Evolutionary conservation across 2,329 filamentous ascomycete species (phyloP).

Genomic region (Dothistroma septosporum): DNA sequence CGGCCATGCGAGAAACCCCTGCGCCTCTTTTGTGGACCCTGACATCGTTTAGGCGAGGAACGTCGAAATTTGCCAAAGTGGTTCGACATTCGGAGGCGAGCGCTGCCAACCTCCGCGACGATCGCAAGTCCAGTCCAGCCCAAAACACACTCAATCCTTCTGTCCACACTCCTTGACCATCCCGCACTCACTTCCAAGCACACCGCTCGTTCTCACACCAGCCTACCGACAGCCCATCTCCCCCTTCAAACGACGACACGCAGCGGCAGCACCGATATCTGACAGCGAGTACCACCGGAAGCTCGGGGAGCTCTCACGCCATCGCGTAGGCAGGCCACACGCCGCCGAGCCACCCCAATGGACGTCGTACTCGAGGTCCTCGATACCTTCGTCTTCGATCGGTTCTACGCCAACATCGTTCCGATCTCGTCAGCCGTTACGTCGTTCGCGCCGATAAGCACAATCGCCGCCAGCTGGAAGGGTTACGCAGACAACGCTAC

Average conservation of each 20-base stretch:
- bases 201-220: neutral
- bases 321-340: neutral
- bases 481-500: slow-evolving; percentile 48
- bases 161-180: neutral
- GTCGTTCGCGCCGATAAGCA: slow-evolving; percentile 50
- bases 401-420: slow-evolving; percentile 67
- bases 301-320: neutral
- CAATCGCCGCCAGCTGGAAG: slow-evolving; percentile 46
- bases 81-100: neutral
- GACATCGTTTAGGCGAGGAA: no score
- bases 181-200: neutral
- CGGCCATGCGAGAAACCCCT: no score
- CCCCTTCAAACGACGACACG: neutral
- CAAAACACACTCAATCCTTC: neutral
- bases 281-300: neutral
- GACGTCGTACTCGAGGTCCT: slow-evolving; percentile 84
- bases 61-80: neutral
- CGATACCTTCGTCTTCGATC: slow-evolving; percentile 79
- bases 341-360: slow-evolving; percentile 54
- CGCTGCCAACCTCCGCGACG: no score
- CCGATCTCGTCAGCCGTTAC: slow-evolving; percentile 53
- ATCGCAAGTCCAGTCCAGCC: neutral
- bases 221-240: neutral
- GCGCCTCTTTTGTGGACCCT: no score
- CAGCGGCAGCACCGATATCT: neutral